Conservation (phyloP, 2,329 filamentous ascomycete genomes). For the Diaporthe batatas region DNA sequence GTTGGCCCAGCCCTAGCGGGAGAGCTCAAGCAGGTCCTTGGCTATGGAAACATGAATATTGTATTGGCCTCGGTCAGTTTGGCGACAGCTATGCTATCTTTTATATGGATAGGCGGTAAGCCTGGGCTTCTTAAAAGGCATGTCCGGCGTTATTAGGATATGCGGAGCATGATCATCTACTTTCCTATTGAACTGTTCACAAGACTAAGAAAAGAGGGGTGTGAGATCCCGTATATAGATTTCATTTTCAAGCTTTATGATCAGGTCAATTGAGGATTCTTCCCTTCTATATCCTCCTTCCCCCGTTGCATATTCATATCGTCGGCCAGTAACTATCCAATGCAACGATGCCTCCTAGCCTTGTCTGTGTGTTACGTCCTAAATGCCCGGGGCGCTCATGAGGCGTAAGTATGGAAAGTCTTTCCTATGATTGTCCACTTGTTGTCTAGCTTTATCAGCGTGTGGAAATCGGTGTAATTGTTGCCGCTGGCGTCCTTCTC, state of each 20-base stretch:
- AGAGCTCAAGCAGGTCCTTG: conserved; percentile 61
- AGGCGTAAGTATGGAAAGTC: not conserved
- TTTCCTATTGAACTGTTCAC: no score
- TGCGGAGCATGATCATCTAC: not conserved
- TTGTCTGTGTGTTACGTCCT: not conserved
- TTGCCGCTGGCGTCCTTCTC: not conserved
- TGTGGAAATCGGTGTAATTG: conserved; percentile 3
- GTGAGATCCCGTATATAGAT: no score
- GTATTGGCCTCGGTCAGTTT: conserved; percentile 61
- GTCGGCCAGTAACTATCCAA: no score
- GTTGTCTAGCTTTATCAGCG: conserved; percentile 7
- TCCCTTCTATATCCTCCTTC: no score
- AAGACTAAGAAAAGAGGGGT: no score
- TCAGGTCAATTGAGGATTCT: no score
- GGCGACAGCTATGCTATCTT: conserved; percentile 58
- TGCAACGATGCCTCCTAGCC: no score
- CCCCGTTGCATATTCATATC: no score
- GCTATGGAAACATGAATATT: conserved; percentile 70
- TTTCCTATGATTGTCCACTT: conserved; percentile 4
- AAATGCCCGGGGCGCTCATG: not conserved
- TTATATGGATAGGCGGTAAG: conserved; percentile 60
- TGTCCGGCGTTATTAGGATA: not conserved
- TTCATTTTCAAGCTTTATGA: no score
- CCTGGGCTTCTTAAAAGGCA: conserved; percentile 51
- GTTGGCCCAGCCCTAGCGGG: conserved; percentile 71